phyloP scores from a whole-genome alignment of 306 rosid species.

The Glycine soja region DNA sequence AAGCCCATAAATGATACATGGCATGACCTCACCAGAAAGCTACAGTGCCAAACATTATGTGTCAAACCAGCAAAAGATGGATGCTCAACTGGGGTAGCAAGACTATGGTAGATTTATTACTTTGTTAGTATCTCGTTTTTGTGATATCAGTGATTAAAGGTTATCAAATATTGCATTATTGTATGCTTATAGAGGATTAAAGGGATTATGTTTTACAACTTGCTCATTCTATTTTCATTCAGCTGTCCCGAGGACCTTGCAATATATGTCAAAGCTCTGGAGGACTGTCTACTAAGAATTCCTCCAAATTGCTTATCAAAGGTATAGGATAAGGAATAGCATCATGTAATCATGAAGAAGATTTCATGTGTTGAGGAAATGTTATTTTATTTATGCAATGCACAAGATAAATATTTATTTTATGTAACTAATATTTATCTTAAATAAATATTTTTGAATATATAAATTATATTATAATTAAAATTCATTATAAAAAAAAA shows the following conservation, averaged over 20 bases:
- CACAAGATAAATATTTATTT: too few species aligned
- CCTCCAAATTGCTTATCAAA: slow-evolving; percentile 90
- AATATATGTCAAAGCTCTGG: slow-evolving; percentile 72
- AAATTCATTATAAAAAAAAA: too few species aligned
- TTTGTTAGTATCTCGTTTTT: slow-evolving; percentile 38
- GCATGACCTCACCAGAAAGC: slow-evolving; percentile 75
- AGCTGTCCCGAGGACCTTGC: slow-evolving; percentile 82
- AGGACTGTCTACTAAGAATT: slow-evolving; percentile 74
- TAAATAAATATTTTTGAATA: too few species aligned
- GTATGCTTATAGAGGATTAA: slow-evolving; percentile 18
- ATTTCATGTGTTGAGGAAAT: neutral
- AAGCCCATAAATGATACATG: slow-evolving; percentile 64
- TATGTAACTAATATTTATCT: too few species aligned
- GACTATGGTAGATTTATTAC: slow-evolving; percentile 72
- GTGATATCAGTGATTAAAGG: slow-evolving; percentile 10
- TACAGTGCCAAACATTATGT: slow-evolving; percentile 81
- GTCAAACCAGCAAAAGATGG: slow-evolving; percentile 97
- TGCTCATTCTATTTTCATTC: slow-evolving; percentile 47
- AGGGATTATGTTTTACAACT: slow-evolving; percentile 20
- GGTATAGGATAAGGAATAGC: slow-evolving; percentile 57
- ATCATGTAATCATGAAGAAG: slow-evolving; percentile 24
- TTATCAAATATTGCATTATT: slow-evolving; percentile 18
- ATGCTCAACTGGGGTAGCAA: slow-evolving; percentile 97
- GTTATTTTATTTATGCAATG: too few species aligned
- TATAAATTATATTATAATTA: too few species aligned